Base-by-base conservation (phyloP, 2,329 filamentous ascomycete genomes). In the Byssochlamys sp. region DNA sequence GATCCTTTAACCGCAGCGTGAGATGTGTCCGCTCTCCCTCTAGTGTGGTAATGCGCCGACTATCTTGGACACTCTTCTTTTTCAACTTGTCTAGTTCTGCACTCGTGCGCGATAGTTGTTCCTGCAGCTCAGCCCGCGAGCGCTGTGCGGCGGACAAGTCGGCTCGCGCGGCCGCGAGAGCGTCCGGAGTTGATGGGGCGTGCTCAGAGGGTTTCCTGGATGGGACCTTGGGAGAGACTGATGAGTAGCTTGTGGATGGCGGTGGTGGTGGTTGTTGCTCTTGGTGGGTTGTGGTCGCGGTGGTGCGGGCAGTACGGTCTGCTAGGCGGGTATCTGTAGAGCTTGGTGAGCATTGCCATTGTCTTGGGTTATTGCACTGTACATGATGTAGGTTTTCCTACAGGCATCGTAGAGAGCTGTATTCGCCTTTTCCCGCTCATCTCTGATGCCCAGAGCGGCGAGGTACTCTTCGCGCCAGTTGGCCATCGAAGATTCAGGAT, bases 401-500 rank as follows among this genome's bases (percentile, higher is more conserved):
- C 91, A 96, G 60, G 89, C 86, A 70, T 90, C 81, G 66, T 95
- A 88, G 60, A 95, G 81, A 55, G 85, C 81, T 66, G 78, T 75
- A 64, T 85, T 83, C 58, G 78, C 79, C 67, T 84, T 81, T 67
- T 90, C 87, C 61, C 84, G 81, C 67, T 84, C 81, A 66, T 90
- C 89, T 62, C 85, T 80, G 66, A 87, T 85, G 64, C 84, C 81
- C 63, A 97, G 80, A 62, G 87, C 87, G 60, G 83, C 79, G 61
- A 89, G 79, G 72, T 95, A 96, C 67, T 95, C 88, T 63, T 89
- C 85, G 67, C 86, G 83, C 89, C 91, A 95, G 77, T 82, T 83
- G 62, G 84, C 80, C 82, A 85, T 84, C 57, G 53, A 31, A 31
- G 4, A 31, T 31, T 31, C 11, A 31, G 29, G 29, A 31, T 31